Evolutionary conservation across 345 rosid species (phyloP).

Genomic region (Raphanus raphanistrum): DNA sequence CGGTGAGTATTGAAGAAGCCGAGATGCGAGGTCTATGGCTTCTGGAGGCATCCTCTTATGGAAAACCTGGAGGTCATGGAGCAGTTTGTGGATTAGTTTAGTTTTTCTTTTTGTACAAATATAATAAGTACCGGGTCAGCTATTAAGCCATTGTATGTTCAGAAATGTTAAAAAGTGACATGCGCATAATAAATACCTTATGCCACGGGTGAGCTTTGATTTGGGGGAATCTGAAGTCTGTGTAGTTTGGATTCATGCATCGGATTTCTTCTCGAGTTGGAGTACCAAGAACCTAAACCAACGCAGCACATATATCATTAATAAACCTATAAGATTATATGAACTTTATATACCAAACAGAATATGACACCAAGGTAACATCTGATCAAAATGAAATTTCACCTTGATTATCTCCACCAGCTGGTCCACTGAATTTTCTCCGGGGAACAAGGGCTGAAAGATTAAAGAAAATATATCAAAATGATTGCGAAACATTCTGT

Average conservation of each 20-base stretch:
- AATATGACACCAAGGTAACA: not conserved
- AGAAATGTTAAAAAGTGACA: not conserved
- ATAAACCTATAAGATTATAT: not conserved
- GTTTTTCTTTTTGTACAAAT: not conserved
- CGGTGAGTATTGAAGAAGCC: slow-evolving; percentile 84
- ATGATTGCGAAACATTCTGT: not conserved
- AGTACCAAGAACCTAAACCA: slow-evolving; percentile 78
- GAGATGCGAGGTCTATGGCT: slow-evolving; percentile 83
- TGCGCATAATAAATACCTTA: slow-evolving; percentile 45
- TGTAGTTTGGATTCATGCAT: slow-evolving; percentile 90
- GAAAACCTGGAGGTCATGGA: slow-evolving; percentile 49
- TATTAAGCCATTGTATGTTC: slow-evolving; percentile 7
- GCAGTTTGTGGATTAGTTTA: not conserved
- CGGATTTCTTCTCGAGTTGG: slow-evolving; percentile 92
- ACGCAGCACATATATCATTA: not conserved
- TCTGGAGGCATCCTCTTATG: slow-evolving; percentile 88
- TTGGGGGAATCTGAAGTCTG: slow-evolving; percentile 75
- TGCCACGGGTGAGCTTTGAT: slow-evolving; percentile 91
- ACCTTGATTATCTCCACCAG: slow-evolving; percentile 87
- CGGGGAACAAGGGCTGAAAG: slow-evolving; percentile 71
- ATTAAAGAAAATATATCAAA: slow-evolving; percentile 3
- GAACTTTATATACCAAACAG: not conserved
- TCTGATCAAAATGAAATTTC: not conserved
- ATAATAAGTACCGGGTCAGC: not conserved
- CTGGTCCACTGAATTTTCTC: slow-evolving; percentile 84